Evolutionary conservation across 2,329 filamentous ascomycete species (phyloP).

Genomic region (Aspergillus uvarum): DNA sequence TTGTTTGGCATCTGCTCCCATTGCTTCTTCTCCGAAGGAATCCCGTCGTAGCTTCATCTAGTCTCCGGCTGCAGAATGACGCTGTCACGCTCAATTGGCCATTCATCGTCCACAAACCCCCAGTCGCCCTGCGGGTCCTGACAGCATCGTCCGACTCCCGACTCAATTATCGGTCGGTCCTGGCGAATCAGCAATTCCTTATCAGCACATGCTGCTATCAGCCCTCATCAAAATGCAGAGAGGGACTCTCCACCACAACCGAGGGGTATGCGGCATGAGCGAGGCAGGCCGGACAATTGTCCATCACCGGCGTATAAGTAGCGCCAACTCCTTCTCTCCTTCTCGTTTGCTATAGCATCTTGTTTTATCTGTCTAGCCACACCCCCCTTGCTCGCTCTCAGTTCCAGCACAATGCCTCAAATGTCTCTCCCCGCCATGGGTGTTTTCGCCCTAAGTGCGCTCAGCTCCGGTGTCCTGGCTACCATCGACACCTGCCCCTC

Average conservation of each 20-base stretch:
- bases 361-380: neutral
- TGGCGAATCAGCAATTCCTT: constrained; percentile 27
- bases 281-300: neutral
- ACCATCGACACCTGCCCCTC: constrained; percentile 29
- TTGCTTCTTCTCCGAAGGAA: constrained; percentile 7
- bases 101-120: neutral
- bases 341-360: neutral
- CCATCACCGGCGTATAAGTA: constrained; percentile 2
- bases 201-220: constrained; percentile 31
- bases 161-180: constrained; percentile 16
- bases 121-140: neutral
- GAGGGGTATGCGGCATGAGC: neutral
- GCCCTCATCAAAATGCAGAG: constrained; percentile 7
- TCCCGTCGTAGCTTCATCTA: constrained; percentile 16
- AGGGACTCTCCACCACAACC: neutral
- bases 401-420: neutral
- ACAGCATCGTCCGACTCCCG: constrained; percentile 6
- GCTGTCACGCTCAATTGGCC: constrained; percentile 16
- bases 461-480: constrained; percentile 24
- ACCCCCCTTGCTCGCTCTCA: neutral
- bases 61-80: constrained; percentile 2
- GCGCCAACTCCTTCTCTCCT: neutral
- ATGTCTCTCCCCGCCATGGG: constrained; percentile 25
- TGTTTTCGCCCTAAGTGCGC: constrained; percentile 26
- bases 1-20: neutral